phyloP scores from a whole-genome alignment of 2,329 filamentous ascomycete species.

The Cadophora sp. region DNA sequence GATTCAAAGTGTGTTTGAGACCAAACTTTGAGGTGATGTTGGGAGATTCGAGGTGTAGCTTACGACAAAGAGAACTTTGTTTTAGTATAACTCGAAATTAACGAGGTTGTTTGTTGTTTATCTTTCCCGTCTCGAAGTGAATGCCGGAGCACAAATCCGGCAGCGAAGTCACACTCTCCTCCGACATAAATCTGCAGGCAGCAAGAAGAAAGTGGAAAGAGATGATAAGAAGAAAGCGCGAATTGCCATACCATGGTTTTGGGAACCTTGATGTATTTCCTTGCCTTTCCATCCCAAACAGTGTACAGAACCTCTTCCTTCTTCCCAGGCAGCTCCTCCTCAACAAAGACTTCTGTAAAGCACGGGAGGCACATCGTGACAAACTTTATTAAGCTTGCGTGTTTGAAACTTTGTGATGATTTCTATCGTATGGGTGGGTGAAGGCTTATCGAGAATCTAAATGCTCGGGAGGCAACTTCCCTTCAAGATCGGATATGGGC shows the following conservation, averaged over 20 bases:
- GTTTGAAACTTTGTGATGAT: too few relatives aligned
- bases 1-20: background rate
- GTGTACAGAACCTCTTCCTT: constrained; percentile 27
- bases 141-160: constrained; percentile 8
- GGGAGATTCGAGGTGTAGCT: background rate
- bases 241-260: constrained; percentile 18
- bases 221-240: background rate
- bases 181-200: background rate
- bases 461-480: background rate
- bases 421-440: background rate
- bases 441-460: background rate
- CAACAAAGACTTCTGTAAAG: constrained; percentile 35
- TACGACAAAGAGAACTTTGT: background rate
- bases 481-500: background rate
- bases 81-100: constrained; percentile 2
- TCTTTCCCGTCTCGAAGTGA: background rate
- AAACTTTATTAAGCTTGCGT: background rate
- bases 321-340: constrained; percentile 32
- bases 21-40: background rate
- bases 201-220: background rate
- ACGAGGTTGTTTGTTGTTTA: constrained; percentile 5
- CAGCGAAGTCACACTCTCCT: background rate
- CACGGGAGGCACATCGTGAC: constrained; percentile 36
- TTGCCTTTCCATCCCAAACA: constrained; percentile 31
- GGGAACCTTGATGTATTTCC: constrained; percentile 28